phyloP scores from a whole-genome alignment of 225 moss, liverwort and hornwort species.

The Physcomitrellopsis africana region DNA sequence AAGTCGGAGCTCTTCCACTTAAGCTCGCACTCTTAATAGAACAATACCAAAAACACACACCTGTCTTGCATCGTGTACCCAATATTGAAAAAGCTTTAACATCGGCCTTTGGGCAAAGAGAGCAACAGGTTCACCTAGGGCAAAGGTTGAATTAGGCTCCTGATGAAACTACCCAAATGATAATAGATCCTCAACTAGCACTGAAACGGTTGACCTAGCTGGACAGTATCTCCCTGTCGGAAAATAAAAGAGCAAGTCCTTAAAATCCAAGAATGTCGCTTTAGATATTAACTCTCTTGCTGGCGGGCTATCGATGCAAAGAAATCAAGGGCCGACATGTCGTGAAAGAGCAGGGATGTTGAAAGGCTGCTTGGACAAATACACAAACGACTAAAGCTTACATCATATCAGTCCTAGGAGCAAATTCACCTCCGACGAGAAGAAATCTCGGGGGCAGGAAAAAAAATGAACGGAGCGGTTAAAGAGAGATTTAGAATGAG shows the following conservation, averaged over 20 bases:
- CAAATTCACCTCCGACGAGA: neutral
- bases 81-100: neutral
- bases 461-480: neutral
- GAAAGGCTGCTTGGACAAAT: slow-evolving; percentile 3
- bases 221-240: no score
- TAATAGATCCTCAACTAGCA: slow-evolving; percentile 4
- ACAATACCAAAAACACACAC: slow-evolving; percentile 6
- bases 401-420: neutral
- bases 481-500: neutral
- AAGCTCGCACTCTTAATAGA: slow-evolving; percentile 14
- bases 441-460: neutral
- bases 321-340: neutral
- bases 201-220: neutral
- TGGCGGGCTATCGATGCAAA: neutral
- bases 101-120: neutral
- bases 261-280: neutral
- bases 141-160: neutral
- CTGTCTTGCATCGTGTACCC: slow-evolving; percentile 11
- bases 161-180: neutral
- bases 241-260: no score
- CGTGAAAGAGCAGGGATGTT: neutral
- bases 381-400: neutral
- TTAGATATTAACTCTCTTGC: neutral
- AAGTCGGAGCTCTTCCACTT: no score
- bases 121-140: neutral